Evolutionary conservation across 345 rosid genomes (phyloP), one percentile per base, ranked within the genome.

Genomic region (Camelina laxa): DNA sequence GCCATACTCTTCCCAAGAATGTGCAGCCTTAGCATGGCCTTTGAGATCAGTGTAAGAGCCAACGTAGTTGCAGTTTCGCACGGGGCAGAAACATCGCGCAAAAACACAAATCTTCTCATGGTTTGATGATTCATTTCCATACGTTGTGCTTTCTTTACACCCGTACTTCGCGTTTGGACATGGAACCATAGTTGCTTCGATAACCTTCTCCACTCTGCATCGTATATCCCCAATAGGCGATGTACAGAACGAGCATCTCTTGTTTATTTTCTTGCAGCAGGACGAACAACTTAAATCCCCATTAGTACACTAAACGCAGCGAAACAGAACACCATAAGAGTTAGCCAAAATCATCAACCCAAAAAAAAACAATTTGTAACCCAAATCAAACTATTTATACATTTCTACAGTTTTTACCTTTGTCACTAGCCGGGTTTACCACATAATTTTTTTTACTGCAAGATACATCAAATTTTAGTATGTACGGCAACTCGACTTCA

Each of bases 211-310:
- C 47, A 82, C 87, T 54, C 81, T 73, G 69, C 86, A 83, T 7
- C 89, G 81, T 57, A 50, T 83, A 56, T 82, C 74, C 7, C 91
- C 84, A 3, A 82, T 82, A 9, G 72, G 79, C 61, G 22, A 39
- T 19, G 60, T 48, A 69, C 89, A 85, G 13, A 66, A 72, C 2
- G 86, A 76, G 14, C 89, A 87, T 82, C 35, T 84, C 30, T 85
- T 76, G 45, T 20, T 16, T 66, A 83, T 12, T 65, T 82, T 77
- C 16, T 1, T 15, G 78, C 87, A 80, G 76, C 91, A 87, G 14
- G 65, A 30, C 31, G 81, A 41, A 79, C 89, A 87, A 24, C 86
- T 82, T 57, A 81, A 38, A 57, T 87, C 89, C 4, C 91, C 91
- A 78, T 84, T 86, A 7, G 78, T 83, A 73, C 92, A 87, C 89